These are phyloP conservation scores for Irpex rosettiformis DNA, from an alignment of 1,284 basidiomycete species.

Conservation along the genomic window DNA sequence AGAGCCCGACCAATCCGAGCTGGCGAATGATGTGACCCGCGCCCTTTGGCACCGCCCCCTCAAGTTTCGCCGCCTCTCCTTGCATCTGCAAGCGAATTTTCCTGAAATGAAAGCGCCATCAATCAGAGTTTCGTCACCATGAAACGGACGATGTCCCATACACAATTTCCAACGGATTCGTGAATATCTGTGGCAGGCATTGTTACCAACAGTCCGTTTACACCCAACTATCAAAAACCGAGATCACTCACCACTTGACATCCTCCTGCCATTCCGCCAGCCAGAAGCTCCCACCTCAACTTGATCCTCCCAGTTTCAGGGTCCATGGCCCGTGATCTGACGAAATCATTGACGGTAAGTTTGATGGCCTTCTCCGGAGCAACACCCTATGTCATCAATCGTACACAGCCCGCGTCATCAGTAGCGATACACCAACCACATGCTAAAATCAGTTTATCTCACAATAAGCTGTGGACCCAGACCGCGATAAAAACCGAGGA, in stretches of 20 bases:
- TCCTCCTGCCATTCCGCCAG: conserved; percentile 92
- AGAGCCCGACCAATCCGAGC: conserved; percentile 89
- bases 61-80: conserved; percentile 88
- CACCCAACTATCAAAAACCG: conserved; percentile 3
- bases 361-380: conserved; percentile 99
- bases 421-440: not conserved
- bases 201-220: conserved; percentile 12
- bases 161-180: conserved; percentile 95
- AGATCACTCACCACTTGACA: conserved; percentile 86
- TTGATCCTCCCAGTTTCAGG: conserved; percentile 93
- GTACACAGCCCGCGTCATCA: not conserved
- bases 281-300: conserved; percentile 82
- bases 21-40: conserved; percentile 92
- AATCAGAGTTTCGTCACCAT: conserved; percentile 2
- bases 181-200: conserved; percentile 68
- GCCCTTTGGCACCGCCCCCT: conserved; percentile 76
- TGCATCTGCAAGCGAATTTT: conserved; percentile 98
- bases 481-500: conserved; percentile 94
- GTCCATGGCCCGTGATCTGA: conserved; percentile 83
- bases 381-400: conserved; percentile 71
- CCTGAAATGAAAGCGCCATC: conserved; percentile 34
- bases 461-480: conserved; percentile 93
- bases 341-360: conserved; percentile 92
- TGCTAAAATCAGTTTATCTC: conserved; percentile 25
- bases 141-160: conserved; percentile 29